Evolutionary conservation across 129 eudicot genomes (phyloP).

Genomic region (Apium graveolens): DNA sequence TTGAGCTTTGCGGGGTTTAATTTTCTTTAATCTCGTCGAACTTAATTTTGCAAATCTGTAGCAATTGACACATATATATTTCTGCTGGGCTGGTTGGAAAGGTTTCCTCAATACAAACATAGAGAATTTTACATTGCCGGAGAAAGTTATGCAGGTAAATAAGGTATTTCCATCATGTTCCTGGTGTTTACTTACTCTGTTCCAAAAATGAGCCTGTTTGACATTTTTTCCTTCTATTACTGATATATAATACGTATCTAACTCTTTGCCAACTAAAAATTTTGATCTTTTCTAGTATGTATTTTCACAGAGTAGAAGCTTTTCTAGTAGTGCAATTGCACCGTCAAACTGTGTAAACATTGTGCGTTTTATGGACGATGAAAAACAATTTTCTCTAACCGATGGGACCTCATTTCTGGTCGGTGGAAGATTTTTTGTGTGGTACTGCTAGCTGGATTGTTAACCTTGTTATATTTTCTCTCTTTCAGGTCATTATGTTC

Average conservation of each 20-base stretch:
- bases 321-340: background rate
- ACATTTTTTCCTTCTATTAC: background rate
- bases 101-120: constrained; percentile 94
- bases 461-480: constrained; percentile 9
- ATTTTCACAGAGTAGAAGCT: background rate
- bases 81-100: constrained; percentile 77
- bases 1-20: constrained; percentile 19
- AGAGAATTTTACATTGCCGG: constrained; percentile 93
- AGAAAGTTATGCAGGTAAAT: constrained; percentile 94
- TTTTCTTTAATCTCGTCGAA: constrained; percentile 16
- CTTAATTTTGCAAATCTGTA: constrained; percentile 29
- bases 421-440: background rate
- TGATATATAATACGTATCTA: background rate
- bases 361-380: background rate
- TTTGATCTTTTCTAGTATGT: background rate
- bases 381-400: background rate
- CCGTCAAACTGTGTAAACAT: background rate
- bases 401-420: background rate
- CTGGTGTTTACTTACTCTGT: background rate
- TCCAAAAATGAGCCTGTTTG: background rate
- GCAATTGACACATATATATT: constrained; percentile 89
- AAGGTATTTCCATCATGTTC: background rate
- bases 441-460: background rate
- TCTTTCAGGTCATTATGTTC: constrained; percentile 88
- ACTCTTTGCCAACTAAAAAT: background rate